These are phyloP conservation scores for thale cress (Arabidopsis thaliana) DNA, from an alignment of 345 rosid species.

Conservation along the genomic window TAIR10.1 NC_003070.9:25219501-25220000, in stretches of 20 bases:
- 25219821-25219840: neutral
- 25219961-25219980: neutral
- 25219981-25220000: neutral
- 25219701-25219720: neutral
- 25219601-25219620: neutral
- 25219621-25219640: neutral
- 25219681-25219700: neutral
- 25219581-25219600: neutral
- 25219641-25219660: neutral
- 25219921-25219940: neutral
- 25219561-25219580: neutral
- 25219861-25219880: neutral
- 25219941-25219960: neutral
- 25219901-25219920: neutral
- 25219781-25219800: neutral
- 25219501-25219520: slow-evolving; percentile 19
- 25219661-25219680: too few relatives aligned
- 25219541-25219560: neutral
- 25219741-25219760: neutral
- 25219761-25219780: neutral
- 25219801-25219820: neutral
- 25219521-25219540: neutral
- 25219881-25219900: neutral
- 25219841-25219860: neutral
- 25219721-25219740: neutral